Evolutionary conservation across 768 basidiomycete genomes (phyloP).

Genomic region (Gloeostereum incarnatum): DNA sequence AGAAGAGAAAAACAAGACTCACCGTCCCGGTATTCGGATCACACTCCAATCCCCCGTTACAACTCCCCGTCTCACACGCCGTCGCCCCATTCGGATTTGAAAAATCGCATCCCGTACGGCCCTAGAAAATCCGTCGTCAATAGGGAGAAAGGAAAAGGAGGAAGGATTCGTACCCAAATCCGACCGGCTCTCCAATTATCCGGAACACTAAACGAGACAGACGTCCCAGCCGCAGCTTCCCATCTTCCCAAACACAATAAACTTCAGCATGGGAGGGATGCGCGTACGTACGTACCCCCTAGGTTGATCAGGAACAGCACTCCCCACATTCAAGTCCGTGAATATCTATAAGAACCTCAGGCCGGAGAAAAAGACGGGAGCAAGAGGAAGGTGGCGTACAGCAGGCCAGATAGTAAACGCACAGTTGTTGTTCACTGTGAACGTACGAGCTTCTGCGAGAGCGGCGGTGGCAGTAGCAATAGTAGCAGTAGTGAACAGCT

Average conservation of each 20-base stretch:
- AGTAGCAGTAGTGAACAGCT: too few species aligned
- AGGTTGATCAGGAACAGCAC: conserved; percentile 26
- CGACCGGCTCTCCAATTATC: conserved; percentile 39
- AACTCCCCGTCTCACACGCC: conserved; percentile 39
- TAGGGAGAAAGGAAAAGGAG: background rate
- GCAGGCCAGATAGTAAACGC: conserved; percentile 25
- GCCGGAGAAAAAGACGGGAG: background rate
- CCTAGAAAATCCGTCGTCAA: conserved; percentile 17
- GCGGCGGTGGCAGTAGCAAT: too few species aligned
- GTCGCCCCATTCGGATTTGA: conserved; percentile 23
- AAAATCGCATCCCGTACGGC: conserved; percentile 40
- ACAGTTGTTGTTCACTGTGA: conserved; percentile 15
- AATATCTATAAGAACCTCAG: conserved; percentile 43
- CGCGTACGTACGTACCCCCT: conserved; percentile 9
- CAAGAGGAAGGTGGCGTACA: conserved; percentile 7
- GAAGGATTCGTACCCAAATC: conserved; percentile 32
- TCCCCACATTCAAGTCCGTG: conserved; percentile 45
- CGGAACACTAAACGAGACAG: conserved; percentile 29
- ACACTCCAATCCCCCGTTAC: conserved; percentile 43
- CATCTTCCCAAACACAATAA: conserved; percentile 7
- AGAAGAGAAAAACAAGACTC: conserved; percentile 6
- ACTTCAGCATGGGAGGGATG: background rate
- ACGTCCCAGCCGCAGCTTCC: conserved; percentile 15
- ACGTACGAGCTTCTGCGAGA: conserved; percentile 7
- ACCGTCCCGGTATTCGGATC: conserved; percentile 29